phyloP scores from a whole-genome alignment of 2,329 filamentous ascomycete species.

The Dryadomyces sulphureus region DNA sequence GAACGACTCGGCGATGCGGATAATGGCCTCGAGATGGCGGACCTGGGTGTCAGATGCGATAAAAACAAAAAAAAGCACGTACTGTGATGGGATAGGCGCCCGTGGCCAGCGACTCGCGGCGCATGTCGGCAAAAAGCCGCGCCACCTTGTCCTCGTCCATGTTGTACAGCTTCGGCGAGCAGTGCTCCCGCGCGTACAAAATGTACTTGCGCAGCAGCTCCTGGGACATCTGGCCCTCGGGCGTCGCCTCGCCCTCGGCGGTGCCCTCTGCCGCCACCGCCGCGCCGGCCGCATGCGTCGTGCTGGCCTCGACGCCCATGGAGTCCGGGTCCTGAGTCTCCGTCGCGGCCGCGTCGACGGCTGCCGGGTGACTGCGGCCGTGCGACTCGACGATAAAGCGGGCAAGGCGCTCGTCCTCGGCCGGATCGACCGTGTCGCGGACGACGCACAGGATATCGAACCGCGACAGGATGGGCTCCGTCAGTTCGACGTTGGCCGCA shows the following conservation, averaged over 20 bases:
- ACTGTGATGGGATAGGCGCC: constrained; percentile 97
- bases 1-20: constrained; percentile 87
- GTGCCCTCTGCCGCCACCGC: constrained; percentile 12
- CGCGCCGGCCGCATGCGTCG: constrained; percentile 15
- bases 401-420: constrained; percentile 82
- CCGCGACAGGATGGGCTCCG: constrained; percentile 92
- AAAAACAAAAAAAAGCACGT: constrained; percentile 21
- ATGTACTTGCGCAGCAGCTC: constrained; percentile 93
- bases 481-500: constrained; percentile 89
- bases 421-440: constrained; percentile 83
- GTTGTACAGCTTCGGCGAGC: constrained; percentile 83
- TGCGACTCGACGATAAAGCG: constrained; percentile 93
- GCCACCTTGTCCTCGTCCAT: constrained; percentile 97
- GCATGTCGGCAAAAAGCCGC: constrained; percentile 89
- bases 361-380: constrained; percentile 61
- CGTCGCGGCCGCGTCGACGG: constrained; percentile 18
- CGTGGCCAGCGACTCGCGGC: constrained; percentile 79
- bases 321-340: constrained; percentile 23
- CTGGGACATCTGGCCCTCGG: constrained; percentile 68
- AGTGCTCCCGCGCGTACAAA: constrained; percentile 80
- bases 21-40: constrained; percentile 93
- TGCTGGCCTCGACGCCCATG: constrained; percentile 49
- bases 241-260: constrained; percentile 12
- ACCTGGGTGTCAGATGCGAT: constrained; percentile 38
- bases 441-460: constrained; percentile 97